Evolutionary conservation across 192 early-diverging fungal species (phyloP).

Genomic region (Pilobolus umbonatus): DNA sequence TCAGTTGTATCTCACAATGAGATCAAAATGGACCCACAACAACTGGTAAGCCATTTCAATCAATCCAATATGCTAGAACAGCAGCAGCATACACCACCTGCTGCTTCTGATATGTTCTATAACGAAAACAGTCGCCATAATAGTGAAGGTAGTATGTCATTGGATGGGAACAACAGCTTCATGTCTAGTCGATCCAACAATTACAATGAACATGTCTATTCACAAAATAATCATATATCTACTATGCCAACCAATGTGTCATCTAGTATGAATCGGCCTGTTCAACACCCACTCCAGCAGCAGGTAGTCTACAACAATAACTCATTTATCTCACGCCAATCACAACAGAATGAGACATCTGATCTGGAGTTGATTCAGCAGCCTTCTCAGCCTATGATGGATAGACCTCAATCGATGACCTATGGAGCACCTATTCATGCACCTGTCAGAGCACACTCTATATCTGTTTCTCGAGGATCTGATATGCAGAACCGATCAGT

Average conservation of each 20-base stretch:
- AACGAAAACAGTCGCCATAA: neutral
- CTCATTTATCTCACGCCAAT: neutral
- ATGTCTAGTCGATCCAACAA: neutral
- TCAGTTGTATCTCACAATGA: no score
- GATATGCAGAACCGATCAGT: no score
- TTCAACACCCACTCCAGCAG: neutral
- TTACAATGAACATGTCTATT: neutral
- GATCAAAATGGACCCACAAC: no score
- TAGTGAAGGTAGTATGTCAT: no score
- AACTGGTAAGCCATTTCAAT: neutral
- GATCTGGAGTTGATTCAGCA: neutral
- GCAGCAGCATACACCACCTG: neutral
- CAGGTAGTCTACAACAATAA: neutral
- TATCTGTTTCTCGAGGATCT: no score
- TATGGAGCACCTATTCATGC: neutral
- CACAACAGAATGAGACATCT: neutral
- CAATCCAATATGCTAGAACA: constrained; percentile 1
- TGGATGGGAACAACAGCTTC: neutral
- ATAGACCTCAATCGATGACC: constrained; percentile 10
- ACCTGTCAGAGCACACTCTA: neutral
- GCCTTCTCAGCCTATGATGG: neutral
- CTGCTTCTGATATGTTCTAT: neutral
- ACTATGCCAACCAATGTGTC: neutral
- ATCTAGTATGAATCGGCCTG: neutral
- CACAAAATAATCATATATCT: neutral